These are phyloP conservation scores for Lecanicillium sp. DNA, from an alignment of 2,329 filamentous ascomycete genomes.

Conservation along the genomic window DNA sequence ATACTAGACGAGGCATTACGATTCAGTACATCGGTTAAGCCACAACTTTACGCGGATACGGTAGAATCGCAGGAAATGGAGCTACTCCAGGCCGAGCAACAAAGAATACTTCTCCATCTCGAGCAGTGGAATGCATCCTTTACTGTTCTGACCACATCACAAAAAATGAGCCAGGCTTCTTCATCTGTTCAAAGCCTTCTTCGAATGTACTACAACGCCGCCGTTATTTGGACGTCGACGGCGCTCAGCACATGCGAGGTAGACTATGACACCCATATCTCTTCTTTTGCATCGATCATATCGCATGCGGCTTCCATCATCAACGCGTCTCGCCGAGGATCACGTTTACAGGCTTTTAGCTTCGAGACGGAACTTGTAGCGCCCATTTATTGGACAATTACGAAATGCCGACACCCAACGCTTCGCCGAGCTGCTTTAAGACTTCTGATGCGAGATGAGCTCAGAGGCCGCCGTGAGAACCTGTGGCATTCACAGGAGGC, in stretches of 20 bases:
- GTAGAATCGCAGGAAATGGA: slow-evolving; percentile 16
- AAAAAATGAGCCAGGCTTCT: slow-evolving; percentile 7
- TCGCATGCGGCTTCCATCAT: slow-evolving; percentile 23
- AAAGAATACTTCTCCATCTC: slow-evolving; percentile 21
- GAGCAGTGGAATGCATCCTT: slow-evolving; percentile 23
- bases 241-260: slow-evolving; percentile 22
- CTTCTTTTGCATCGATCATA: slow-evolving; percentile 29
- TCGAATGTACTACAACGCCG: slow-evolving; percentile 27
- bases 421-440: slow-evolving; percentile 29
- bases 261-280: slow-evolving; percentile 25
- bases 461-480: slow-evolving; percentile 28
- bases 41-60: slow-evolving; percentile 17
- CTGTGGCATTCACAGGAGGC: slow-evolving; percentile 28
- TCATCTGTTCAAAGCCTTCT: slow-evolving; percentile 20
- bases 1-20: slow-evolving; percentile 31
- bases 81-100: slow-evolving; percentile 22
- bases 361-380: slow-evolving; percentile 36
- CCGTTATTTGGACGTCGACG: slow-evolving; percentile 24
- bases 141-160: slow-evolving; percentile 14
- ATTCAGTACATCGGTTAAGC: slow-evolving; percentile 22
- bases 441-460: slow-evolving; percentile 23
- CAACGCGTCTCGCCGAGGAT: slow-evolving; percentile 6
- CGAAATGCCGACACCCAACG: slow-evolving; percentile 33
- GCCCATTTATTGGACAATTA: slow-evolving; percentile 31
- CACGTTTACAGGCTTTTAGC: slow-evolving; percentile 22